Percentiles rank a stretch among this genome's conserved stretches.
Conservation (phyloP, 192 early-diverging fungal species). For the Phycomyces blakesleeanus region DNA sequence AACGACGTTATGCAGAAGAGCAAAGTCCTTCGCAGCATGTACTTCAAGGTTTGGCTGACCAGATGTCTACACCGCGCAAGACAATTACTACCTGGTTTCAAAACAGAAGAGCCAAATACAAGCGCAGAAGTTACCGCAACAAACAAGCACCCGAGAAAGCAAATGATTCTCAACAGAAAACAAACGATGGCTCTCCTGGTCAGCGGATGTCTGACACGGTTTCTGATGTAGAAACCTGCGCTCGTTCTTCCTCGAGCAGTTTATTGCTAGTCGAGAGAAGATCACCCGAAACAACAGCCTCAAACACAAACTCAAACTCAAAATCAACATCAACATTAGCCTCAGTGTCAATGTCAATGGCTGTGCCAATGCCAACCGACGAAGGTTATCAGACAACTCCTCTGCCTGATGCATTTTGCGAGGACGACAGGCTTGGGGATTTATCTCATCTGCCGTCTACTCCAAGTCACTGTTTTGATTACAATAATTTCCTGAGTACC, state of each 20-base stretch:
- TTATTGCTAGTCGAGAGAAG: not conserved
- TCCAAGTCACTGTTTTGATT: too few species aligned
- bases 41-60: constrained; percentile 9
- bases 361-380: too few species aligned
- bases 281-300: not conserved
- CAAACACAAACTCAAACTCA: too few species aligned
- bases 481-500: too few species aligned
- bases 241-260: not conserved
- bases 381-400: too few species aligned
- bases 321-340: too few species aligned
- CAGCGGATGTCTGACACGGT: not conserved
- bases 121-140: not conserved
- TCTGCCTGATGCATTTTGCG: too few species aligned
- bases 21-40: constrained; percentile 3
- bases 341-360: too few species aligned
- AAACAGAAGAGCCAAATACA: constrained; percentile 27
- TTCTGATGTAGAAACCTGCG: not conserved
- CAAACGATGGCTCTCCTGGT: not conserved
- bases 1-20: constrained; percentile 1
- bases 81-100: constrained; percentile 30
- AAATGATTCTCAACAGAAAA: not conserved
- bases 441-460: too few species aligned
- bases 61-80: constrained; percentile 6
- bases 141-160: not conserved
- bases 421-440: too few species aligned